Evolutionary conservation across 179 eudicot genomes (phyloP).

Genomic region (Beta lomatogona): DNA sequence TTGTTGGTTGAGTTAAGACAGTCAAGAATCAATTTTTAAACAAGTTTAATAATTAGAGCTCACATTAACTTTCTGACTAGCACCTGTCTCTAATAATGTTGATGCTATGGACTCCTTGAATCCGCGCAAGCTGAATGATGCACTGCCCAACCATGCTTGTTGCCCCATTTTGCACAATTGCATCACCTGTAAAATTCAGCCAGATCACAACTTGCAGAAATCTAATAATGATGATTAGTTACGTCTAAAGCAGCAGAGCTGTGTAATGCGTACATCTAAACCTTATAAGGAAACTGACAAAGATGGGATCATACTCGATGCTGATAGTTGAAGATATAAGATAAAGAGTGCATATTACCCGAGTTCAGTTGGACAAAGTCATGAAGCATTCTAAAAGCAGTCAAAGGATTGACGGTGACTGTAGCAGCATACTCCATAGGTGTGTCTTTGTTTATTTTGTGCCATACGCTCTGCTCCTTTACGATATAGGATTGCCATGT

Average conservation of each 20-base stretch:
- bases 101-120: conserved; percentile 71
- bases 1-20: neutral
- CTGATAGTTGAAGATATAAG: neutral
- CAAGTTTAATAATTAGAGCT: neutral
- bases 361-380: conserved; percentile 69
- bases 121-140: conserved; percentile 81
- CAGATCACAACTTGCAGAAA: neutral
- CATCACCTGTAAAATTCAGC: conserved; percentile 56
- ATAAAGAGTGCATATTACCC: conserved; percentile 36
- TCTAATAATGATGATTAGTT: neutral
- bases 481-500: conserved; percentile 92
- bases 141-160: conserved; percentile 99
- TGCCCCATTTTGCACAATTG: conserved; percentile 95
- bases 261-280: neutral
- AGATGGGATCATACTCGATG: neutral
- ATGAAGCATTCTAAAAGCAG: conserved; percentile 83
- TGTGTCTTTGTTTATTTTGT: conserved; percentile 66
- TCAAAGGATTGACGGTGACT: conserved; percentile 83
- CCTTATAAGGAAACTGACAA: neutral
- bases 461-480: conserved; percentile 79
- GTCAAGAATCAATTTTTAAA: neutral
- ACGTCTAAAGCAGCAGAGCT: neutral
- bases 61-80: conserved; percentile 12
- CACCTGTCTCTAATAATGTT: conserved; percentile 94
- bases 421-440: conserved; percentile 91